Evolutionary conservation across 148 eudicot genomes (phyloP), one percentile per base, ranked within the genome.

Genomic region (Heliosperma pusillum): DNA sequence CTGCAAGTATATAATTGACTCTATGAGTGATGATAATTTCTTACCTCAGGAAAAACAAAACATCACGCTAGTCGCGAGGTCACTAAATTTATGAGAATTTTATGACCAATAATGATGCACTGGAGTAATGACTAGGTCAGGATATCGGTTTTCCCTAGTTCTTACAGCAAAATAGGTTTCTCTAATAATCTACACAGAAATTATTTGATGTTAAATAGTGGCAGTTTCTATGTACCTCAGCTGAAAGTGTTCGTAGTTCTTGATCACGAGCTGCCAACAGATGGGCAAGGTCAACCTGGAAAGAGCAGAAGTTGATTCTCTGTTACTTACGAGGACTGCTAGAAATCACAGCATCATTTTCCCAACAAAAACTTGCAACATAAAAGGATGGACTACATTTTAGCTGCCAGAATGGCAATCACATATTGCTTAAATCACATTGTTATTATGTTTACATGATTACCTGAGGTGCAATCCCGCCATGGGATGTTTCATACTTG

Each of bases 281-380:
- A 82, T 95, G 99, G 55, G 97, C 97, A 73, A 95, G 92, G 86
- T 95, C 99, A 80, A 89, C 99, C 99, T 95, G 85, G n/a, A 80
- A 72, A 55, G 44, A 77, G 47, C 78, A 71, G 79, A 69, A 44
- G 42, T 36, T 36, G 42, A 36, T 6, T 36, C 42, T 36, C 42
- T 36, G 42, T 36, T 36, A 36, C 42, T 36, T 36, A 36, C 42
- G 42, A 6, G 9, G 53, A 47, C 53, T 15, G 53, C 53, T 50
- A 50, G 10, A 50, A 50, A 50, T 50, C 1, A 50, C 19, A 50
- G 55, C 55, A 50, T 13, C 55, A 50, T 13, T 50, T 15, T 2
- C 55, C 15, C 55, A 50, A 64, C 3, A 36, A 26, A 29, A 5
- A 66, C 19, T 42, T 36, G 25, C 8, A 17, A 50, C 19, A 15